Evolutionary conservation across 306 rosid species (phyloP).

Genomic region (Dryas drummondii): DNA sequence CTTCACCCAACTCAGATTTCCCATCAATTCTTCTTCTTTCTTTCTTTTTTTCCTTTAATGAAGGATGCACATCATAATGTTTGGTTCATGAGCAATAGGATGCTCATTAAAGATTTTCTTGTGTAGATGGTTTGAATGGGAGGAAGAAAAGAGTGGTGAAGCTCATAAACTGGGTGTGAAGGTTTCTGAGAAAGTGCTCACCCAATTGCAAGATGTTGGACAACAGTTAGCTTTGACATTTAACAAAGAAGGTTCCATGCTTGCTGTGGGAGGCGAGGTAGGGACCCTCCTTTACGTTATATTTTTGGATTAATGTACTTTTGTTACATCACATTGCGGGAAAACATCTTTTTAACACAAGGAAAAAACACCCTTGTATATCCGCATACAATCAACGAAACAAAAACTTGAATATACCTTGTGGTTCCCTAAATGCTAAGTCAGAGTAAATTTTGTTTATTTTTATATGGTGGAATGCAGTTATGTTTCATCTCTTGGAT

Average conservation of each 20-base stretch:
- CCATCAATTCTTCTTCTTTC: too few species aligned
- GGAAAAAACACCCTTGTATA: too few species aligned
- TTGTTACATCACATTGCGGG: background rate
- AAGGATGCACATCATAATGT: background rate
- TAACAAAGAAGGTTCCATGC: constrained; percentile 61
- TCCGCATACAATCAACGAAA: too few species aligned
- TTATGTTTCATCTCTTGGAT: too few species aligned
- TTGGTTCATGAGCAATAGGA: background rate
- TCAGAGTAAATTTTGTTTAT: too few species aligned
- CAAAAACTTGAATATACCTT: too few species aligned
- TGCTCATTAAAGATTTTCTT: background rate
- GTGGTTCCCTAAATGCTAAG: too few species aligned
- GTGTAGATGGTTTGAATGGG: constrained; percentile 76
- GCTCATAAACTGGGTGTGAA: constrained; percentile 45
- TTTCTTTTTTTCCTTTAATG: too few species aligned
- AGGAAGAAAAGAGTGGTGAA: constrained; percentile 35
- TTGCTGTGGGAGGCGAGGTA: constrained; percentile 95
- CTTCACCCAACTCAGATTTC: background rate
- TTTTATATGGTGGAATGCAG: too few species aligned
- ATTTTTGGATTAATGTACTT: background rate
- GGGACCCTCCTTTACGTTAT: constrained; percentile 26
- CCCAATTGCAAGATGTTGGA: constrained; percentile 61
- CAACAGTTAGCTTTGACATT: constrained; percentile 80
- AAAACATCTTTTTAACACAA: too few species aligned
- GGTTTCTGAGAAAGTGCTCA: constrained; percentile 47